Evolutionary conservation across 352 stramenopile species (phyloP), one percentile per base, ranked within the genome.

Genomic region (Phytopythium cucurbitacearum): DNA sequence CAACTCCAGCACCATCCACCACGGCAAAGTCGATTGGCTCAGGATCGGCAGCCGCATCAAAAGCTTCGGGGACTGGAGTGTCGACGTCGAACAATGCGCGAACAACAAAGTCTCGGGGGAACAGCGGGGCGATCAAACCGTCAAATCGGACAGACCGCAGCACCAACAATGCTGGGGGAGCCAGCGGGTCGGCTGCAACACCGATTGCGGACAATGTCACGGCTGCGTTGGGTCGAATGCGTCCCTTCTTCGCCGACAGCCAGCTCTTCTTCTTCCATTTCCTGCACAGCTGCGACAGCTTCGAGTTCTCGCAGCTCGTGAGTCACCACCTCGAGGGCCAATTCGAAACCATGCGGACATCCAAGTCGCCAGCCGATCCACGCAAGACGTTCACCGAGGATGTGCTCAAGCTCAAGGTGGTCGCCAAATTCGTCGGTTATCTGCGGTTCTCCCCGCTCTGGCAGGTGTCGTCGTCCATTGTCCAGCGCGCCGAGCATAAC

Each of bases 221-320:
- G 9, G 59, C 60, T 9, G 62, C 58, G 13, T 53, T 80, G 7
- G 56, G 73, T 2, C 58, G 58, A 3, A 73, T 82, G 59, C 66
- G 64, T 7, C 33, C 16, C 2, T 71, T 69, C 32, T 86, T 90
- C 46, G 71, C 65, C 10, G 75, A 90, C 40, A 88, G 85, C 40
- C 76, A 90, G 62, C 67, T 80, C 11, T 90, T 90, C 59, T 90
- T 90, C 52, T 81, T 81, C 44, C 73, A 90, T 49, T 90, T 88
- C 45, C 40, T 88, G 32, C 58, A 69, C 34, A 80, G 62, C 40
- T 88, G 74, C 51, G 76, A 90, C 53, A 85, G 75, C 56, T 83
- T 74, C 53, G 60, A 77, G 43, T 87, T 90, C 57, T 76, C 73
- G 2, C 54, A 75, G 43, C 58, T 90, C 8, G 80, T 90, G 9